phyloP scores from a whole-genome alignment of 805 yeast species.

The Yarrowia keelungensis region DNA sequence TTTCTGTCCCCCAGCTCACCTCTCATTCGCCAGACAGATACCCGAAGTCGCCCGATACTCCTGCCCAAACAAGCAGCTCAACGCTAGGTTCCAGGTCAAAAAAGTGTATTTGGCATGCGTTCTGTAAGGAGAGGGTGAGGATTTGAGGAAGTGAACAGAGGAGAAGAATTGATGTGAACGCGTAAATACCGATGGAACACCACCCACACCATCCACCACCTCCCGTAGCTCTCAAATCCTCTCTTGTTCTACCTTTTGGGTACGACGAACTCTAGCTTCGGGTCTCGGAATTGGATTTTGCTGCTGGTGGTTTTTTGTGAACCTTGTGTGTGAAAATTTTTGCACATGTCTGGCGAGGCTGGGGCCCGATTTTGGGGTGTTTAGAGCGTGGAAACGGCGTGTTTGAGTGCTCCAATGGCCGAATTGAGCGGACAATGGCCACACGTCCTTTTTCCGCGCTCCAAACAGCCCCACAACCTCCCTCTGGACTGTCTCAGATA shows the following conservation, averaged over 20 bases:
- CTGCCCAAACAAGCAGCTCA: conserved; percentile 30
- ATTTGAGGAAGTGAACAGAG: not conserved
- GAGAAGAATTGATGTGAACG: too few species aligned
- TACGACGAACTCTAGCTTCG: conserved; percentile 31
- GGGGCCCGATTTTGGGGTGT: not conserved
- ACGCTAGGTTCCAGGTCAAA: conserved; percentile 25
- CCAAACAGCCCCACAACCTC: not conserved
- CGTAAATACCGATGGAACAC: too few species aligned
- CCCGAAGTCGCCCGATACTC: conserved; percentile 19
- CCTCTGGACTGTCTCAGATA: conserved; percentile 20
- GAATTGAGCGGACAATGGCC: not conserved
- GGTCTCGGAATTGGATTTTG: conserved; percentile 33
- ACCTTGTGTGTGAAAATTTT: conserved; percentile 29
- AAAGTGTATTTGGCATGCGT: conserved; percentile 17
- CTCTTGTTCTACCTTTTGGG: conserved; percentile 21
- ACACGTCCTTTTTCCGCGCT: not conserved
- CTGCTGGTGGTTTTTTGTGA: not conserved
- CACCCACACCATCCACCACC: too few species aligned
- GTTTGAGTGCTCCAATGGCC: not conserved
- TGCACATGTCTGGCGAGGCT: conserved; percentile 17
- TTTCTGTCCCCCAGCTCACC: too few species aligned
- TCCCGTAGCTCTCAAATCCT: not conserved
- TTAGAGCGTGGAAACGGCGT: not conserved
- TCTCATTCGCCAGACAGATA: conserved; percentile 23
- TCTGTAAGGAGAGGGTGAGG: not conserved